These are phyloP conservation scores for Mentha longifolia DNA, from an alignment of 257 asterid genomes.

Conservation along the genomic window DNA sequence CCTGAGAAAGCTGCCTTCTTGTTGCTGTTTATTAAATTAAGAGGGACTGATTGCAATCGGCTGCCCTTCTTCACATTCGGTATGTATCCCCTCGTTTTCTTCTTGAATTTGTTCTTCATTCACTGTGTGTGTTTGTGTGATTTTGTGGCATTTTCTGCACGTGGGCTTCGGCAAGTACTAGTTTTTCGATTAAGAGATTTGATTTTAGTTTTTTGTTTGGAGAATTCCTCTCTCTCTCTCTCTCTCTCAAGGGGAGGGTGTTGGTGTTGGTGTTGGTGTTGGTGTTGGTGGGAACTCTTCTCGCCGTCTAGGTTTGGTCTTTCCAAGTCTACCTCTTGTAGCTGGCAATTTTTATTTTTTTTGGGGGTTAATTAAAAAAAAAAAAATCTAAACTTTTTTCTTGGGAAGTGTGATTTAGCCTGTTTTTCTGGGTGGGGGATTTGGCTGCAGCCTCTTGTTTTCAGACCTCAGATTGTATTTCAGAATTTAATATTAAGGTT, in stretches of 20 bases:
- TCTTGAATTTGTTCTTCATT: neutral
- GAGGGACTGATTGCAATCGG: constrained; percentile 22
- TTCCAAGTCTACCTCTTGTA: constrained; percentile 3
- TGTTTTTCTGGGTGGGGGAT: constrained; percentile 12
- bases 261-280: no score
- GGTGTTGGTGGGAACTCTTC: no score
- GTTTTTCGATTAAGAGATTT: neutral
- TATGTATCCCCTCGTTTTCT: constrained; percentile 24
- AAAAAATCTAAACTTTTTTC: neutral
- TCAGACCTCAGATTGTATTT: constrained; percentile 11
- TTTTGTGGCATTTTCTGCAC: constrained; percentile 14
- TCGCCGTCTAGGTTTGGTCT: constrained; percentile 2
- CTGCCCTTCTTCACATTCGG: constrained; percentile 28
- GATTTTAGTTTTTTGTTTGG: neutral
- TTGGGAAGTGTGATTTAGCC: constrained; percentile 25
- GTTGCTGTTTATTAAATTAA: neutral
- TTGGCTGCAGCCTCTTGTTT: constrained; percentile 16
- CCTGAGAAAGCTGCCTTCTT: constrained; percentile 14
- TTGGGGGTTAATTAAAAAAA: neutral
- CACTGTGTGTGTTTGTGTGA: constrained; percentile 5
- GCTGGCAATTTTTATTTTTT: constrained; percentile 1
- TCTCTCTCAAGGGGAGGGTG: neutral
- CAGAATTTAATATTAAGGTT: constrained; percentile 17
- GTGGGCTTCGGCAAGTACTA: neutral
- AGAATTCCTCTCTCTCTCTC: constrained; percentile 6